Evolutionary conservation across 768 basidiomycete genomes (phyloP), one percentile per base, ranked within the genome.

Genomic region (Neoboletus magnificus): DNA sequence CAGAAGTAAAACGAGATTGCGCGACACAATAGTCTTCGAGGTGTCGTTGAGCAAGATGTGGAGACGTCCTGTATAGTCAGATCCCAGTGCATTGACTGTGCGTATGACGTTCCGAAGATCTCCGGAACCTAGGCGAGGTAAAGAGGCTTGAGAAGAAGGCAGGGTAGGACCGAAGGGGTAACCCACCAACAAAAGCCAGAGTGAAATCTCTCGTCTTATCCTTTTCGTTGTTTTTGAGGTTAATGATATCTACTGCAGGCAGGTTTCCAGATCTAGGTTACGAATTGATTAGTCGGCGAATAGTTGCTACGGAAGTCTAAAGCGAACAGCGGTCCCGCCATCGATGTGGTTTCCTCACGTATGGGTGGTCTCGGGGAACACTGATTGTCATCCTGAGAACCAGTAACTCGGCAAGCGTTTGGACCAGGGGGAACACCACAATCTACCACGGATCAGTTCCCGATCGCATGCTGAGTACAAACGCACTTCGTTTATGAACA

Each of bases 51-150:
- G 50, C 2, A 79, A 13, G 27, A 81, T 66, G 8, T 62, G 67
- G 13, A 78, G 60, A 11, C 67, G 58, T 5, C 80, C 80, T 1
- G 62, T 60, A 51, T 76, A 78, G 39, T 79, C 65, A 4, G 57
- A 32, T 0, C 77, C 77, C 16, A 81, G 67, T 30, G 55, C 58
- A 41, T 79, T 81, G 58, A 80, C 57, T 0, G 76, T 79, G 23
- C 64, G 69, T 10, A 81, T 33, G 22, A 79, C 57, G 50, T 79
- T 70, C 12, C 79, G 70, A 35, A 81, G 68, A 52, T 81, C 80
- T 12, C 76, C 78, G n/a, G 77, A 79, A 2, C 75, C 80, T 67
- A 29, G 18, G 10, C 8, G n/a, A n/a, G n/a, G n/a, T 27, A 5
- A 46, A 33, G 25, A 37, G 30, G 20, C 20, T 4, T 55, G 8